These are phyloP conservation scores for Arctium minus DNA, from an alignment of 129 eudicot species.

Conservation along the genomic window DNA sequence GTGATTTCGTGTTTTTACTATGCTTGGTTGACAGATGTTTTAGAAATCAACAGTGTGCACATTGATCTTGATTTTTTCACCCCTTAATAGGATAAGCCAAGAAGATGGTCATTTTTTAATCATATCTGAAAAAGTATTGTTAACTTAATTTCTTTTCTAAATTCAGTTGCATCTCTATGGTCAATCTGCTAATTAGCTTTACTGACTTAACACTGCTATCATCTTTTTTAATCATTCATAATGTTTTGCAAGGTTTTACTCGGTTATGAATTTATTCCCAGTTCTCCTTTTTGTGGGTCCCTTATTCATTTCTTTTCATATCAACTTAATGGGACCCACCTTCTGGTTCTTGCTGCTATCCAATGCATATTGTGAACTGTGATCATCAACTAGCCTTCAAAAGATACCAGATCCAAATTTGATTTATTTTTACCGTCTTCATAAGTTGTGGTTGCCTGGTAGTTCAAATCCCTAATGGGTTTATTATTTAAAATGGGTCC, in stretches of 20 bases:
- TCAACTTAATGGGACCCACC: not conserved
- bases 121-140: not conserved
- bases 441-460: not conserved
- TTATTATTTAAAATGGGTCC: not conserved
- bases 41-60: not conserved
- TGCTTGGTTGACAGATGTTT: not conserved
- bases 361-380: not conserved
- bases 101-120: not conserved
- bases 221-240: not conserved
- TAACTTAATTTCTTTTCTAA: not conserved
- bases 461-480: not conserved
- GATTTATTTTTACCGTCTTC: not conserved
- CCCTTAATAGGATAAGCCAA: not conserved
- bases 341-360: not conserved
- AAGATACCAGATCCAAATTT: not conserved
- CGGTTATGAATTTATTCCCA: not conserved
- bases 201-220: not conserved
- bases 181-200: not conserved
- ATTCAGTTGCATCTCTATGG: not conserved
- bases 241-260: not conserved
- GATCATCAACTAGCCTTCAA: not conserved
- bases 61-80: not conserved
- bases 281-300: not conserved
- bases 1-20: constrained; percentile 24
- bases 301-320: not conserved